A percentile compares a stretch with the other conserved stretches of the same genome.
Conservation (phyloP, 1,139 yeast genomes). For the Saccharomycopsis phalli region DNA sequence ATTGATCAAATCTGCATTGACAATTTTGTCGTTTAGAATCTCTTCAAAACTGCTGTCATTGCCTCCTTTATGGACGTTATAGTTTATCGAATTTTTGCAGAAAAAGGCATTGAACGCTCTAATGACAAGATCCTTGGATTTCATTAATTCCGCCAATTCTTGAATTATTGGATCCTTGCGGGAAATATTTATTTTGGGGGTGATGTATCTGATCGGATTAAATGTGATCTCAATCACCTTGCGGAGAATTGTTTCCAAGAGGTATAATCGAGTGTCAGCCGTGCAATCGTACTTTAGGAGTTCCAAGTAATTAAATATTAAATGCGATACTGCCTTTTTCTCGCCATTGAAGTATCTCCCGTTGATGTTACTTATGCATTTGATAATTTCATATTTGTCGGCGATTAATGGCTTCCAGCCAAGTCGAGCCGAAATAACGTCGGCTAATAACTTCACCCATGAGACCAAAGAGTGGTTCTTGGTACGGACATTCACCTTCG, state of each 20-base stretch:
- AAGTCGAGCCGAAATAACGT: slow-evolving; percentile 1
- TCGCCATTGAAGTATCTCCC: slow-evolving; percentile 5
- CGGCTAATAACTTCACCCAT: slow-evolving; percentile 1
- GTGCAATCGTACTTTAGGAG: slow-evolving; percentile 8
- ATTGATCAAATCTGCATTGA: slow-evolving; percentile 10
- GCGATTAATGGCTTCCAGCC: slow-evolving; percentile 4
- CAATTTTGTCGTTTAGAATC: slow-evolving; percentile 12
- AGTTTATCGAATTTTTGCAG: slow-evolving; percentile 5
- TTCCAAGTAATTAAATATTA: slow-evolving; percentile 7
- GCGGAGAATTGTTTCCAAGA: background rate
- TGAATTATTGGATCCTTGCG: no score
- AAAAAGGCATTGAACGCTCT: slow-evolving; percentile 15
- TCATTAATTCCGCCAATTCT: slow-evolving; percentile 1
- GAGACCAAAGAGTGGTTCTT: background rate
- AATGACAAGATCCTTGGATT: slow-evolving; percentile 9
- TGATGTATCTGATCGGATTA: background rate
- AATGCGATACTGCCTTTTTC: slow-evolving; percentile 3
- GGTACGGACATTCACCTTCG: background rate
- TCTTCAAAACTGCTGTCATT: slow-evolving; percentile 12
- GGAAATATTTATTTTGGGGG: no score
- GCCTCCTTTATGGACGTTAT: slow-evolving; percentile 7
- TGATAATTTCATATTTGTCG: slow-evolving; percentile 1
- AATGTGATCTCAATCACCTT: background rate
- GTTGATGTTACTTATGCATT: slow-evolving; percentile 3
- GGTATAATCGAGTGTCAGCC: background rate